Base-by-base conservation (phyloP, 2,329 filamentous ascomycete species). In the Trichoderma sp. region DNA sequence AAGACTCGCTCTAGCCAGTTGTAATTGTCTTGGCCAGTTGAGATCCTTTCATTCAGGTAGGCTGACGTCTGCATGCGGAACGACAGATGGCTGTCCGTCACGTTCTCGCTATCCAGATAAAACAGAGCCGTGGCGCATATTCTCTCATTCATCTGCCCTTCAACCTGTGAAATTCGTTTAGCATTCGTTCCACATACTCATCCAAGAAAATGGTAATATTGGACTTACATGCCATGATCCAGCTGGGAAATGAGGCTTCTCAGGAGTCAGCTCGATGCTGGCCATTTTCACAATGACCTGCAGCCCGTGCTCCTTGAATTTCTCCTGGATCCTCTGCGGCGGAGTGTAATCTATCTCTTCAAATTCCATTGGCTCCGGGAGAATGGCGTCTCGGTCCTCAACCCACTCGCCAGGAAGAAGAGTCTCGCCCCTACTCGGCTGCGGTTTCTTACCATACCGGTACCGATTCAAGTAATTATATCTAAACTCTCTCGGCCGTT, bases 221-320 rank as follows among this genome's bases (percentile, higher is more conserved):
- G 6, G 1, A 4, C 65, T 47, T 55, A 78, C 76, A 73, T 87
- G 85, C 82, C 85, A 87, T 2, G 76, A 77, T 1, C 84, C 85
- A 7, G 82, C 82, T 0, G 78, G 75, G 72, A 86, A 89, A 0
- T 75, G 73, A 0, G 87, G 85, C 9, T 86, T 83, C 20, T 86
- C 84, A 0, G 88, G 87, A 0, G 82, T 86, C 6, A 90, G 80
- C 36, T 88, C 81, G 61, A 89, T 85, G 61, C 84, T 86, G 3
- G 85, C 81, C 26, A 90, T 80, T 77, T 91, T 90, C 53, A 90
- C 84, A 66, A 91, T 88, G 47, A 92, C 79, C 74, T 92, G 89
- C 2, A 92, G 78, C 0, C 87, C 86, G 4, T 34, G 26, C 28
- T 68, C 32, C 20, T 71, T 58, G 26, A 75, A 76, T 66, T 74